Evolutionary conservation across 345 rosid genomes (phyloP).

Genomic region (Eucalyptus regnans): DNA sequence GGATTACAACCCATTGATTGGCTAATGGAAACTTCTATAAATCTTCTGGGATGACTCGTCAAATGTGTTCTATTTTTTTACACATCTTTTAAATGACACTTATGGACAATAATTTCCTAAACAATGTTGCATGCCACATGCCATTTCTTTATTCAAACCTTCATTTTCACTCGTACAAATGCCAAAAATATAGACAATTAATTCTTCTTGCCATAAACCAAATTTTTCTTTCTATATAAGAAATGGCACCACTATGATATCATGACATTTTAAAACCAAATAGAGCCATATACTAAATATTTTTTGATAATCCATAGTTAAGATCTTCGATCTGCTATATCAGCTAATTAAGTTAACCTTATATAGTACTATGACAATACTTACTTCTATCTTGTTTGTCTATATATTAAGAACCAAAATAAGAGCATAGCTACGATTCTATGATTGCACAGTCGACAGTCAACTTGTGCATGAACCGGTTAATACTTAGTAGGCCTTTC

Average conservation of each 20-base stretch:
- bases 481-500: neutral
- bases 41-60: neutral
- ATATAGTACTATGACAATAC: neutral
- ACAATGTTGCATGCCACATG: neutral
- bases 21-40: neutral
- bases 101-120: neutral
- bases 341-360: neutral
- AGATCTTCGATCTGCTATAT: fast-evolving
- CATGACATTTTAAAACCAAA: neutral
- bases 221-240: neutral
- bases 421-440: neutral
- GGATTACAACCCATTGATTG: neutral
- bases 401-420: neutral
- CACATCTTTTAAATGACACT: neutral
- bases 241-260: neutral
- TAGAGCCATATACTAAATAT: neutral
- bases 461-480: neutral
- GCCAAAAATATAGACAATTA: neutral
- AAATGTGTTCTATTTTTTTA: neutral
- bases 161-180: neutral
- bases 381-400: neutral
- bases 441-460: neutral
- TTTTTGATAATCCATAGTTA: neutral
- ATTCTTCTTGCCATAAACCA: neutral
- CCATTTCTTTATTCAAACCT: neutral